Evolutionary conservation across 192 early-diverging fungal genomes (phyloP).

Genomic region (Backusella psychrophila): DNA sequence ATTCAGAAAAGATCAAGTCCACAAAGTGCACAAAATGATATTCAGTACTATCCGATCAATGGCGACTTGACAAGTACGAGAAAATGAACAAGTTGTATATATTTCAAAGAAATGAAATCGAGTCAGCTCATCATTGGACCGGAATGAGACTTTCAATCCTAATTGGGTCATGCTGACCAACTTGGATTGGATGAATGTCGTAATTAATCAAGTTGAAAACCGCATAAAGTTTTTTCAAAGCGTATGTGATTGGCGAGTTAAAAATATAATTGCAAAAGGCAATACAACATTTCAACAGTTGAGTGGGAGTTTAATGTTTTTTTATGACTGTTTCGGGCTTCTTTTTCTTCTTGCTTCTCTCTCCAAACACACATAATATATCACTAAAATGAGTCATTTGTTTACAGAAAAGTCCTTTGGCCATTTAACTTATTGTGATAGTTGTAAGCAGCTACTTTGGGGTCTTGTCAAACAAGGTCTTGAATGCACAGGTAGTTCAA

Average conservation of each 20-base stretch:
- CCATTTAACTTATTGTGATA: constrained; percentile 64
- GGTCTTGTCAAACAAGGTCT: constrained; percentile 67
- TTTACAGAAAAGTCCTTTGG: constrained; percentile 62
- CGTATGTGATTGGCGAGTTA: neutral
- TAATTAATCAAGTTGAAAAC: neutral
- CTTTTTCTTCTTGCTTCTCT: neutral
- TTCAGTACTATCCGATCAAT: too few species aligned
- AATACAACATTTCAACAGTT: too few species aligned
- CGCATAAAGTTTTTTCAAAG: neutral
- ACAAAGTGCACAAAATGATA: too few species aligned
- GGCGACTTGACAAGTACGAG: too few species aligned
- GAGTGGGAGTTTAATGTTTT: neutral
- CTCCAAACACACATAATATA: neutral
- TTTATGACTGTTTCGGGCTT: neutral
- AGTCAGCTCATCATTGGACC: too few species aligned
- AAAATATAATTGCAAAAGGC: neutral
- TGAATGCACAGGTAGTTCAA: constrained; percentile 50
- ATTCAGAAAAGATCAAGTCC: too few species aligned
- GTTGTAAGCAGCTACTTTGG: constrained; percentile 72
- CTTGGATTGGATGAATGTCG: too few species aligned
- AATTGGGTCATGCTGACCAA: too few species aligned
- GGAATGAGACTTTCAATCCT: too few species aligned
- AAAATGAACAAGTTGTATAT: too few species aligned
- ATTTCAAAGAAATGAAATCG: too few species aligned
- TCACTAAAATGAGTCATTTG: constrained; percentile 35